These are phyloP conservation scores for Gypsophila paniculata DNA, from an alignment of 179 eudicot genomes.

Conservation along the genomic window DNA sequence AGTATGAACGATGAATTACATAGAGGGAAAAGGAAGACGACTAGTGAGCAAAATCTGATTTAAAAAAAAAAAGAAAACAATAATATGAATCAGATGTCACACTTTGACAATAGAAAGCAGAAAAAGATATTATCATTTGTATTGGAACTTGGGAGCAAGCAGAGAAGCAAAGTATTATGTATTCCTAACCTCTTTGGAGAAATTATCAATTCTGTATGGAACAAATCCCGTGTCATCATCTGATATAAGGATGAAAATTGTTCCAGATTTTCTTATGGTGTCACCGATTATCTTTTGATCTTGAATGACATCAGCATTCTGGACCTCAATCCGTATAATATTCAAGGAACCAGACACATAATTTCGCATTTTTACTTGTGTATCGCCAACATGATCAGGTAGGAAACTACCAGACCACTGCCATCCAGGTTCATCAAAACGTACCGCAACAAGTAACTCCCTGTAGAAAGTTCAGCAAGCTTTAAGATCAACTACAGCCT, in stretches of 20 bases:
- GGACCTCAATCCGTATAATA: constrained; percentile 89
- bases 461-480: constrained; percentile 36
- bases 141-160: not conserved
- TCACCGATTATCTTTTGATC: constrained; percentile 66
- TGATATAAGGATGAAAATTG: constrained; percentile 79
- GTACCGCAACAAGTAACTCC: constrained; percentile 70
- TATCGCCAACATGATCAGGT: constrained; percentile 89
- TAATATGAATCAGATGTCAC: constrained; percentile 1
- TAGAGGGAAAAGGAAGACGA: not conserved
- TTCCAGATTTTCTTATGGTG: constrained; percentile 68
- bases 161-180: not conserved
- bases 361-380: constrained; percentile 85
- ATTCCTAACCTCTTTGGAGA: constrained; percentile 80
- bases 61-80: not conserved
- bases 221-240: constrained; percentile 95
- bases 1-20: not conserved
- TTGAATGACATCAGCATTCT: constrained; percentile 73
- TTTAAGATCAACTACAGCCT: not conserved
- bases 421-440: constrained; percentile 92
- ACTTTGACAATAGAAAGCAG: constrained; percentile 5
- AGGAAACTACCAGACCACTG: constrained; percentile 97
- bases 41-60: not conserved
- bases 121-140: not conserved
- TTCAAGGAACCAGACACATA: constrained; percentile 56
- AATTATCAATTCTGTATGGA: constrained; percentile 94